Conservation (phyloP, 2,329 filamentous ascomycete genomes). For the Erysiphe pulchra region DNA sequence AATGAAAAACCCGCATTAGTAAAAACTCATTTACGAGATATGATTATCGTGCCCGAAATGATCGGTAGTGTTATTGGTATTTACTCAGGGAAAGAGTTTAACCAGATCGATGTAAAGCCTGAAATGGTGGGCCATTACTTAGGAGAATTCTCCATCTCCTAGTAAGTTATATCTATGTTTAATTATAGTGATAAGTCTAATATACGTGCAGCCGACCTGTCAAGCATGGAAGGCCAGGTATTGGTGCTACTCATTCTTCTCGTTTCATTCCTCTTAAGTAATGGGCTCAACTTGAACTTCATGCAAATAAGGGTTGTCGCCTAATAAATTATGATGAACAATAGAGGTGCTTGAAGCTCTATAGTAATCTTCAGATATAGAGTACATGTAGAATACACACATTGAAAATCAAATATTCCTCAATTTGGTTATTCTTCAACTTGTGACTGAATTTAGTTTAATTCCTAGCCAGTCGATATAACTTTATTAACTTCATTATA, state of each 20-base stretch:
- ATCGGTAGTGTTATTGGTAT: slow-evolving; percentile 96
- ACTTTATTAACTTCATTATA: too few species aligned
- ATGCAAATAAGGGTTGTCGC: too few species aligned
- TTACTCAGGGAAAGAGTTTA: slow-evolving; percentile 99
- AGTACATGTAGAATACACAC: too few species aligned
- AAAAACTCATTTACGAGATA: slow-evolving; percentile 98
- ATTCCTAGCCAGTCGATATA: too few species aligned
- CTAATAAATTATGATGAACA: too few species aligned
- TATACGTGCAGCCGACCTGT: slow-evolving; percentile 60
- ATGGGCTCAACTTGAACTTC: slow-evolving; percentile 10
- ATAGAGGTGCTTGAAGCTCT: too few species aligned
- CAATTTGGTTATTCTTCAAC: too few species aligned
- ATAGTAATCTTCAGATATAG: too few species aligned
- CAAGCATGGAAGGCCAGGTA: slow-evolving; percentile 99
- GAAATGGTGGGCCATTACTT: slow-evolving; percentile 99
- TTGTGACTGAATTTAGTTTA: too few species aligned
- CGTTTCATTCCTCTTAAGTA: slow-evolving; percentile 99
- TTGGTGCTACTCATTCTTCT: slow-evolving; percentile 99
- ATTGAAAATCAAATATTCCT: too few species aligned
- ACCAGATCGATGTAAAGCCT: slow-evolving; percentile 99
- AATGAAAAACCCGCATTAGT: slow-evolving; percentile 99
- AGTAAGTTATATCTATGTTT: slow-evolving; percentile 36
- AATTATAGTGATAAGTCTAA: slow-evolving; percentile 19
- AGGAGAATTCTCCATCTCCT: slow-evolving; percentile 98
- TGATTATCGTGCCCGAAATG: slow-evolving; percentile 99